Percentiles rank a stretch among this genome's conserved stretches.
These are phyloP conservation scores for Solanum chmielewskii DNA, from an alignment of 257 asterid genomes.

Conservation along the genomic window DNA sequence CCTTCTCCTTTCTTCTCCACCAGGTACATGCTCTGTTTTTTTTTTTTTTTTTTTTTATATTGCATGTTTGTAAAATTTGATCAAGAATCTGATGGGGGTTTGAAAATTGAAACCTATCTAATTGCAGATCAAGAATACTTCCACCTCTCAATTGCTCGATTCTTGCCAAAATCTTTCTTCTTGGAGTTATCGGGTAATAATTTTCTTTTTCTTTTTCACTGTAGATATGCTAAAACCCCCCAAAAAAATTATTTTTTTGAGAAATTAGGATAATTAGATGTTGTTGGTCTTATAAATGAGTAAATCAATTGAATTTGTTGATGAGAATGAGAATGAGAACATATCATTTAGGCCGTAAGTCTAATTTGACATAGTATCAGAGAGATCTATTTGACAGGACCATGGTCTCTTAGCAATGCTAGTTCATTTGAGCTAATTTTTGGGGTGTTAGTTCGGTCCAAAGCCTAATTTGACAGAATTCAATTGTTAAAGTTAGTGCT, in stretches of 20 bases:
- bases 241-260: background rate
- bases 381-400: background rate
- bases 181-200: constrained; percentile 64
- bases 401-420: too few relatives aligned
- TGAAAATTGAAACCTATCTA: background rate
- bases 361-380: too few relatives aligned
- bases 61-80: background rate
- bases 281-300: background rate
- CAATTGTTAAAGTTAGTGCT: background rate
- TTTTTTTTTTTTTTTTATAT: background rate
- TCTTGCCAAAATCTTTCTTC: constrained; percentile 42
- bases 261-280: background rate
- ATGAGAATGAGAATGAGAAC: too few relatives aligned
- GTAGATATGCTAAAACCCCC: background rate
- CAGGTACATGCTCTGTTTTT: constrained; percentile 15
- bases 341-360: too few relatives aligned
- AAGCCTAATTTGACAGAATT: too few relatives aligned
- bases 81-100: background rate
- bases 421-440: too few relatives aligned
- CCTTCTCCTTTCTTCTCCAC: constrained; percentile 53
- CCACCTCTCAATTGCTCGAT: constrained; percentile 47
- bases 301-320: background rate
- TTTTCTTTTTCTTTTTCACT: background rate
- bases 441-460: accelerated
- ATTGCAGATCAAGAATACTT: constrained; percentile 41